These are phyloP conservation scores for Epichloe elymi DNA, from an alignment of 2,329 filamentous ascomycete species.

Conservation along the genomic window DNA sequence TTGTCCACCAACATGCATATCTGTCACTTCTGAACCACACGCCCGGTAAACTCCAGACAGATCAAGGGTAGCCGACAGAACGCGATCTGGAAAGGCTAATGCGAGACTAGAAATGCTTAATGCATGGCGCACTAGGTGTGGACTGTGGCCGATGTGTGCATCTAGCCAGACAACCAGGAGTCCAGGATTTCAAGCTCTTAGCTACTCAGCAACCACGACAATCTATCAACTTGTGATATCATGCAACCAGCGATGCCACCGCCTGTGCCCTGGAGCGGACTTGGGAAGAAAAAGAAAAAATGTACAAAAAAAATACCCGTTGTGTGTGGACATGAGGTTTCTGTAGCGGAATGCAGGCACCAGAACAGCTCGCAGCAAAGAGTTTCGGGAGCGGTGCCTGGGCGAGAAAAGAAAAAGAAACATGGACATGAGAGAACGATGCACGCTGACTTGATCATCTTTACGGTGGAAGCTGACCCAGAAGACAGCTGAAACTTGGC, in stretches of 20 bases:
- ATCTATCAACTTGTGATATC: neutral
- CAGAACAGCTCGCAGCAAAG: neutral
- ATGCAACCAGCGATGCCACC: neutral
- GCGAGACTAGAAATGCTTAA: neutral
- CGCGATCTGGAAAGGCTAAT: neutral
- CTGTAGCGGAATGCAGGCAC: conserved; percentile 1
- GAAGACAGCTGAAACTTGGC: neutral
- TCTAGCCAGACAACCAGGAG: neutral
- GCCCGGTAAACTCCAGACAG: neutral
- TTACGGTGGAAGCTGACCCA: neutral
- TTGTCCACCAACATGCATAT: neutral
- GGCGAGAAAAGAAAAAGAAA: neutral
- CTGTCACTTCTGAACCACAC: neutral
- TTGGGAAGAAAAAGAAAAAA: neutral
- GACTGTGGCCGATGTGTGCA: neutral
- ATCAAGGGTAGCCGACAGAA: neutral
- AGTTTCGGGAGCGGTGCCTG: neutral
- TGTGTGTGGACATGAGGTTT: neutral
- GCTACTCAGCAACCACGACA: neutral
- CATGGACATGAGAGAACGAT: neutral
- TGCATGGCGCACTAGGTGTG: neutral
- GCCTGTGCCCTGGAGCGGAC: neutral
- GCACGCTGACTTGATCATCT: neutral
- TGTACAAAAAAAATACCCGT: too few relatives aligned
- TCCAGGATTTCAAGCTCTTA: too few relatives aligned